phyloP scores from a whole-genome alignment of 176 grass and related monocot species.

The Oryza rufipogon region DNA sequence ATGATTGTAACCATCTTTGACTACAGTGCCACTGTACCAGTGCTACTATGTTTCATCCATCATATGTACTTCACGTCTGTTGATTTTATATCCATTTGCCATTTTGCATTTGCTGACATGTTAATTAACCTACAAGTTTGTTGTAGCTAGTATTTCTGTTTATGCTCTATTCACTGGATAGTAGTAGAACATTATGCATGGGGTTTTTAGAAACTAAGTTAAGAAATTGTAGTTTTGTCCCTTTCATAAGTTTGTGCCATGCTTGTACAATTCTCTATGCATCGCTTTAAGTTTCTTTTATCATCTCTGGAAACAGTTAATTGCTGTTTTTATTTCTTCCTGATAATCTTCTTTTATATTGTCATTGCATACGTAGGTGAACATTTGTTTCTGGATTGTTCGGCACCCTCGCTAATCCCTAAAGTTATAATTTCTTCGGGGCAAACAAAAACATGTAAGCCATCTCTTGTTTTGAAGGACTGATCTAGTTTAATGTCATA shows the following conservation, averaged over 20 bases:
- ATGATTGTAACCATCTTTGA: neutral
- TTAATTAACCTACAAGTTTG: neutral
- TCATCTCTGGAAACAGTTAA: neutral
- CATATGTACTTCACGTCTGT: neutral
- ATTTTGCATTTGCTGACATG: neutral
- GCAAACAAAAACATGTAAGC: slow-evolving; percentile 89
- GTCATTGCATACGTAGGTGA: slow-evolving; percentile 65
- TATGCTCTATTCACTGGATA: neutral
- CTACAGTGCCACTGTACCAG: neutral
- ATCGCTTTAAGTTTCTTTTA: slow-evolving; percentile 9
- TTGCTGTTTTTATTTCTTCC: slow-evolving; percentile 13
- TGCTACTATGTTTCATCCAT: neutral
- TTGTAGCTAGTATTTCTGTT: slow-evolving; percentile 3
- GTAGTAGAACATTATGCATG: neutral
- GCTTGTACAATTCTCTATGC: neutral
- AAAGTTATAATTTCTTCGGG: slow-evolving; percentile 77
- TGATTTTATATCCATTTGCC: neutral
- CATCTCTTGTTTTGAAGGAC: slow-evolving; percentile 24
- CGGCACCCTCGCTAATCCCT: slow-evolving; percentile 64
- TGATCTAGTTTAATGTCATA: slow-evolving; percentile 7
- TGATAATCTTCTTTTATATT: slow-evolving; percentile 37
- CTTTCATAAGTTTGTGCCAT: slow-evolving; percentile 15
- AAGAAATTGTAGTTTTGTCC: neutral
- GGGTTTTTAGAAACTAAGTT: neutral
- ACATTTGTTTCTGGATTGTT: slow-evolving; percentile 75